Evolutionary conservation across 352 stramenopile genomes (phyloP).

Genomic region (Thalassiosira delicatula): DNA sequence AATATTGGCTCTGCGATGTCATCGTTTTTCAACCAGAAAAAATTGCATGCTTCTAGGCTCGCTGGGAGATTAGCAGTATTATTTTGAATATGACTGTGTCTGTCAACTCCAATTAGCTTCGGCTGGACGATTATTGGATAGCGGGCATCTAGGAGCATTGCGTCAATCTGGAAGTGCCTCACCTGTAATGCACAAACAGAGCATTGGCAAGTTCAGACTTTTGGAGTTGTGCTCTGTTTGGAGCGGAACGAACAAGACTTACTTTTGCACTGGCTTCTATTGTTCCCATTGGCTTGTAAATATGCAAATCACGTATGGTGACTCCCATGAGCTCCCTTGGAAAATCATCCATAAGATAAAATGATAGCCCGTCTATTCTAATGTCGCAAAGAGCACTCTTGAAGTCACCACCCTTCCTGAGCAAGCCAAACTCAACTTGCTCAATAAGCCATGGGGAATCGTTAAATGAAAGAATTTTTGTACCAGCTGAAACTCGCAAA

Average conservation of each 20-base stretch:
- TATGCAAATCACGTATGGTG: conserved; percentile 59
- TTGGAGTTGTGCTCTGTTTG: too few species aligned
- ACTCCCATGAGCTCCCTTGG: conserved; percentile 65
- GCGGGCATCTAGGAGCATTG: conserved; percentile 60
- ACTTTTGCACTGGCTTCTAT: conserved; percentile 57
- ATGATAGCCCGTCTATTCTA: conserved; percentile 54
- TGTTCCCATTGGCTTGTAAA: conserved; percentile 58
- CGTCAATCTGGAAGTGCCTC: conserved; percentile 67
- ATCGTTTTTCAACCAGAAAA: conserved; percentile 53
- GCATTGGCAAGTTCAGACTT: too few species aligned
- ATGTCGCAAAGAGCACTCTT: conserved; percentile 58
- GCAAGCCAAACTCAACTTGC: conserved; percentile 48
- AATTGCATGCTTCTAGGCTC: conserved; percentile 45
- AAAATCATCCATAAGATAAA: conserved; percentile 72
- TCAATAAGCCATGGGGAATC: conserved; percentile 64
- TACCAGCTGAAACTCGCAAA: conserved; percentile 59
- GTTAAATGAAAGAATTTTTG: conserved; percentile 71
- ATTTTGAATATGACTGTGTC: conserved; percentile 3
- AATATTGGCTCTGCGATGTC: conserved; percentile 57
- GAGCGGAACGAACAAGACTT: conserved; percentile 32
- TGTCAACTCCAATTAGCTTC: conserved; percentile 53
- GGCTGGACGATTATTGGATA: conserved; percentile 77
- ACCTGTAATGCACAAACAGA: too few species aligned
- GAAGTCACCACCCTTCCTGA: conserved; percentile 63
- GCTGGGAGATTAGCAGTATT: not conserved